Base-by-base conservation (phyloP, 768 basidiomycete species). In the Gloeophyllum trabeum region DNA sequence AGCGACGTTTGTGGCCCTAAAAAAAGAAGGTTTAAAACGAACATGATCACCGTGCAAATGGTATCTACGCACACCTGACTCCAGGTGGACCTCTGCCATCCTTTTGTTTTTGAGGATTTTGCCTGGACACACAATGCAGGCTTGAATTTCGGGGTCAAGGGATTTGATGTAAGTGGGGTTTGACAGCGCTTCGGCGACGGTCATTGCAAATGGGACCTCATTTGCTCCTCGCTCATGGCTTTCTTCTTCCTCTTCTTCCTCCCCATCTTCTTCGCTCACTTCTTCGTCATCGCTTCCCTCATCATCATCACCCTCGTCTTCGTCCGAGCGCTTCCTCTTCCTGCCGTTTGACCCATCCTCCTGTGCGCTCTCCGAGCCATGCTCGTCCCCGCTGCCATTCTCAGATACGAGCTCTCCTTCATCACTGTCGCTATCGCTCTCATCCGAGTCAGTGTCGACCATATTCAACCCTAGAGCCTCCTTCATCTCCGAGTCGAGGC, bases 401-500 rank as follows among this genome's bases (percentile, higher is more conserved):
- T 45, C 46, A 5, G 38, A 46, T 3, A 43, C 46, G 21, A 32
- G 41, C 16, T 45, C 50, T 10, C 48, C 48, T 12, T 23, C 48
- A 5, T 51, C 54, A 41, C 53, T 41, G 41, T 63, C 64, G 6
- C 76, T 75, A 10, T 70, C 69, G 52, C 70, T 56, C 60, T 84
- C 83, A 37, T 82, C 80, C 23, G 81, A 81, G 57, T 87, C 81
- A 1, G 81, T 82, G 49, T 86, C 79, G 32, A 84, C 67, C 47
- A 87, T 54, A 20, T 81, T 19, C 7, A 37, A 21, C 12, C 10
- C 84, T 10, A 85, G 60, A 25, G 76, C 54, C 38, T 74, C 75
- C 52, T 70, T 81, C 63, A 67, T 64, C n/a, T 78, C 79, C 24
- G 70, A 72, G 44, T 82, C 75, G 4, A 82, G 49, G 0, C 75